Conservation (phyloP, 768 basidiomycete genomes). For the Rhodocollybia butyracea region DNA sequence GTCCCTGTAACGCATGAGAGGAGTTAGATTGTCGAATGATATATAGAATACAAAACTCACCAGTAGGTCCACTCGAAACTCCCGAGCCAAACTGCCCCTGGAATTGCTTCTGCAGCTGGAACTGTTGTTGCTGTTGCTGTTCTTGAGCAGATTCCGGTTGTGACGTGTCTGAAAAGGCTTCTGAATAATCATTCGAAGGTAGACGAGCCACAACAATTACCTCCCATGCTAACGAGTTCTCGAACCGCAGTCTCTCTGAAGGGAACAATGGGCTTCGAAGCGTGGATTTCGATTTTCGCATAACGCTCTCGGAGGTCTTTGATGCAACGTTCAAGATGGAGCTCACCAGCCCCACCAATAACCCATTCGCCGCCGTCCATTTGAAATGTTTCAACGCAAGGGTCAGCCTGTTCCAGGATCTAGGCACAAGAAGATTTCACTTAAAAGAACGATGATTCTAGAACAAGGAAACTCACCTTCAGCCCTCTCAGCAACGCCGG, state of each 20-base stretch:
- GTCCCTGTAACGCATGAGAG: neutral
- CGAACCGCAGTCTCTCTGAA: conserved; percentile 94
- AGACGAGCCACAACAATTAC: conserved; percentile 11
- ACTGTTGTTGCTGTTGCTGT: neutral
- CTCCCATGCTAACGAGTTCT: conserved; percentile 49
- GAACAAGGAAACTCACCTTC: no score
- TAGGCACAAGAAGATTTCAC: no score
- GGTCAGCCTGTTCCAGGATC: conserved; percentile 90
- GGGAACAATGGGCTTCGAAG: conserved; percentile 94
- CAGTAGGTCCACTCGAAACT: neutral
- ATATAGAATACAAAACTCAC: neutral
- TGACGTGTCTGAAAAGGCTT: no score
- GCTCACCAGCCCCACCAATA: conserved; percentile 91
- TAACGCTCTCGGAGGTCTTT: conserved; percentile 96
- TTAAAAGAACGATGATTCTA: no score
- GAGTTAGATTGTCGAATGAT: no score
- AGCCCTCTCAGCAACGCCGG: conserved; percentile 84
- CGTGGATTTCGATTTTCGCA: conserved; percentile 88
- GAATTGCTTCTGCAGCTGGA: neutral
- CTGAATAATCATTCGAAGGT: no score
- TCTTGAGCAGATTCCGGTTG: neutral
- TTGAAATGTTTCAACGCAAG: conserved; percentile 96
- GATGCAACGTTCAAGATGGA: conserved; percentile 95
- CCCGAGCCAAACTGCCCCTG: neutral
- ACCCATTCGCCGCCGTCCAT: conserved; percentile 98